Evolutionary conservation across 495 filamentous ascomycete genomes (phyloP).

Genomic region (Neurospora hispaniola): DNA sequence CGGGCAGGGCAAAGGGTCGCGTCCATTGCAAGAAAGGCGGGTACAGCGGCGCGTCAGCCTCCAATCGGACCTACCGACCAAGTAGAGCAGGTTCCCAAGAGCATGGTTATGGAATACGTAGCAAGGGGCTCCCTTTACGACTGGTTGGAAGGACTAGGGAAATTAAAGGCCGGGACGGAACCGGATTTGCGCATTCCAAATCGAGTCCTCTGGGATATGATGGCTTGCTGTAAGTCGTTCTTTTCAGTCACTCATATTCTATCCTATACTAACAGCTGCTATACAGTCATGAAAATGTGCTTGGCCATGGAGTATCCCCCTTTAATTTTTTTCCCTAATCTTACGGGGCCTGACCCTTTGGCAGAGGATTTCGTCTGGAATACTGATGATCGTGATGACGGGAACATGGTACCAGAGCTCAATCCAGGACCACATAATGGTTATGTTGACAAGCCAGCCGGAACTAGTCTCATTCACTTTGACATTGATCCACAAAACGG

Average conservation of each 20-base stretch:
- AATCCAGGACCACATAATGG: background rate
- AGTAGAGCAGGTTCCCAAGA: background rate
- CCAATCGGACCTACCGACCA: background rate
- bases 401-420: background rate
- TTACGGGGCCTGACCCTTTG: too few relatives aligned
- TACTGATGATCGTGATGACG: background rate
- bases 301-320: background rate
- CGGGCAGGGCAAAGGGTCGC: background rate
- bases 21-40: background rate
- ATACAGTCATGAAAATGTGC: background rate
- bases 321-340: background rate
- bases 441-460: background rate
- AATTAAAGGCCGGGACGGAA: background rate
- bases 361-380: too few relatives aligned
- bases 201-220: background rate
- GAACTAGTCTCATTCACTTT: background rate
- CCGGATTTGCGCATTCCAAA: background rate
- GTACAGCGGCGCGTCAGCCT: background rate
- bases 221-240: background rate
- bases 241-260: background rate
- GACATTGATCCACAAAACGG: constrained; percentile 5
- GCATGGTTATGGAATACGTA: background rate
- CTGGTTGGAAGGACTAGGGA: background rate
- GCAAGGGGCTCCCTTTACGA: background rate
- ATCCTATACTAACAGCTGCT: background rate